Base-by-base conservation (phyloP, 768 basidiomycete species). In the Galerina marginata region DNA sequence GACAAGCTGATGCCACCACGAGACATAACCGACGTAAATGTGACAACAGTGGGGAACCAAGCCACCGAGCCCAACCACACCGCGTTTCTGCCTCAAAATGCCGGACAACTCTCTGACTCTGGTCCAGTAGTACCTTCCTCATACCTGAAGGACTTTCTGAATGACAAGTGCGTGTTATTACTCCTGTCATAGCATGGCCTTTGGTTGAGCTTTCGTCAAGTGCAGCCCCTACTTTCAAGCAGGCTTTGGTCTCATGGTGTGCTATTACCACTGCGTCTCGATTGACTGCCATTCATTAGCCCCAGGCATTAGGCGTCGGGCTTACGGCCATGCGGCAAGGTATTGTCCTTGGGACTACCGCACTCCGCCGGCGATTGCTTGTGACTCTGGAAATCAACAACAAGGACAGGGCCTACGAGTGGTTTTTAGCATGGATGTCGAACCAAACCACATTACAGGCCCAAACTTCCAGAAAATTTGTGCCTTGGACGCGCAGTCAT, bases 341-440 rank as follows among this genome's bases (percentile, higher is more conserved):
- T 52, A 68, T 87, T 7, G 81, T 89, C 6, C 75, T 92, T 16
- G 91, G 87, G 26, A 84, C 90, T 5, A 86, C 84, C 6, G 83
- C 92, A 42, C 86, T 96, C 54, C 93, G 91, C 50, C 83, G 97
- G 36, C 87, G 96, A 42, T 84, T 99, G 81, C 88, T 99, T 54
- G 95, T 99, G 39, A 90, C 94, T 12, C 85, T 99, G 54, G 97
- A 99, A 77, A 94, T 99, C 66, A 94, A 92, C 62, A 96, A 95
- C 71, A 95, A 94, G 70, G 97, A 99, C 74, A 90, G 85, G 39
- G 82, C 96, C 9, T 99, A 99, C 73, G 91, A 93, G 47, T 99
- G 97, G 95, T 96, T 99, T 74, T 86, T 99, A 43, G 81, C 90
- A 51, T 99, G 97, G 96, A 93, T 99, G 92, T 86, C 95, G 6